phyloP scores from a whole-genome alignment of 352 stramenopile species.

The Phytophthora tentaculata region DNA sequence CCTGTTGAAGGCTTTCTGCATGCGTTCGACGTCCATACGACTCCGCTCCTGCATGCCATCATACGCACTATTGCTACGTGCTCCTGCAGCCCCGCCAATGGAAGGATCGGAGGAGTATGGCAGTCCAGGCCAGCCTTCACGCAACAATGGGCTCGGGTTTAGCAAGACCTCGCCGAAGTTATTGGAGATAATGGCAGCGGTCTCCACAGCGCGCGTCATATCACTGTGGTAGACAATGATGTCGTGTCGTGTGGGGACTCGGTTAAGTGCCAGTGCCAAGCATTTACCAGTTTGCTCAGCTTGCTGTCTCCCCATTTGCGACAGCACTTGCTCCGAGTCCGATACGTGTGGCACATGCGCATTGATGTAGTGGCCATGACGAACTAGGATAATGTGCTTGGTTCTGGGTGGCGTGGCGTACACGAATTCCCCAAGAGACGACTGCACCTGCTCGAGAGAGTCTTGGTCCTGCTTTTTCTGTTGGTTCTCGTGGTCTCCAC shows the following conservation, averaged over 20 bases:
- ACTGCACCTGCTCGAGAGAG: slow-evolving; percentile 15
- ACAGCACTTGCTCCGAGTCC: slow-evolving; percentile 78
- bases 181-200: slow-evolving; percentile 62
- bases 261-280: slow-evolving; percentile 61
- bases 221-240: slow-evolving; percentile 76
- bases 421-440: slow-evolving; percentile 50
- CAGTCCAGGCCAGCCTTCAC: slow-evolving; percentile 78
- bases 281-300: slow-evolving; percentile 75
- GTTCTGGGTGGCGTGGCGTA: slow-evolving; percentile 62
- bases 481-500: neutral
- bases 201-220: slow-evolving; percentile 79
- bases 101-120: slow-evolving; percentile 56
- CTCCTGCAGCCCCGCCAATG: slow-evolving; percentile 16
- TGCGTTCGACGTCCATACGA: slow-evolving; percentile 56
- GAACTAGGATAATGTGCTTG: slow-evolving; percentile 79
- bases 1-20: slow-evolving; percentile 67
- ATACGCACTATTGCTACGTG: slow-evolving; percentile 30
- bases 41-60: slow-evolving; percentile 40
- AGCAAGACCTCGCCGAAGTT: slow-evolving; percentile 51
- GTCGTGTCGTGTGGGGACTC: slow-evolving; percentile 60
- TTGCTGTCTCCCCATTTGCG: slow-evolving; percentile 79
- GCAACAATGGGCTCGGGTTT: slow-evolving; percentile 56
- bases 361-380: slow-evolving; percentile 87
- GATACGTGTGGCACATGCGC: slow-evolving; percentile 62
- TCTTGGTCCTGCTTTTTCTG: slow-evolving; percentile 5